phyloP scores from a whole-genome alignment of 2,329 filamentous ascomycete genomes.

The Diplodia seriata region DNA sequence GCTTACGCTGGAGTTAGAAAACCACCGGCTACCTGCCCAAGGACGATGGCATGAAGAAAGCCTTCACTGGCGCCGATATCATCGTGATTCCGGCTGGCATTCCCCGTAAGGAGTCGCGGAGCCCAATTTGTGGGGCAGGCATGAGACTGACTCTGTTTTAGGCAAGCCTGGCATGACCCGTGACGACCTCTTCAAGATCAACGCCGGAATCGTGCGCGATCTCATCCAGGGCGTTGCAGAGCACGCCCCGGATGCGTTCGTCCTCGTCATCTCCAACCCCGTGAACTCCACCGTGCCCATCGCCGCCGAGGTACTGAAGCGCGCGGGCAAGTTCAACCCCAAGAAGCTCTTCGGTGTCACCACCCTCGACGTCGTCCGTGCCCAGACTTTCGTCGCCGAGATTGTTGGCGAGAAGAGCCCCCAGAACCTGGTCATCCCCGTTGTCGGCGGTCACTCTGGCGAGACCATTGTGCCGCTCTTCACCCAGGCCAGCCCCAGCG shows the following conservation, averaged over 20 bases:
- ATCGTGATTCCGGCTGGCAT: conserved; percentile 98
- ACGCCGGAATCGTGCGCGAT: conserved; percentile 95
- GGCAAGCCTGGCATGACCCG: conserved; percentile 99
- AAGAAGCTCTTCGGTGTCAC: conserved; percentile 98
- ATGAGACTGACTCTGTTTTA: conserved; percentile 48
- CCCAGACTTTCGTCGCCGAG: conserved; percentile 93
- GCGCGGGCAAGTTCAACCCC: conserved; percentile 89
- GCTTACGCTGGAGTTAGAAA: conserved; percentile 62
- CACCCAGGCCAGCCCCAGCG: conserved; percentile 82
- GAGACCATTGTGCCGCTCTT: conserved; percentile 98
- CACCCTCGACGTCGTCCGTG: conserved; percentile 96
- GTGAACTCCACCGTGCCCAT: conserved; percentile 99
- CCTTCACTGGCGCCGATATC: conserved; percentile 91
- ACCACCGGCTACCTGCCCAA: conserved; percentile 86
- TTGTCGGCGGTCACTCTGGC: conserved; percentile 96
- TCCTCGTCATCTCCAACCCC: conserved; percentile 98
- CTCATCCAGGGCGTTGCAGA: conserved; percentile 88
- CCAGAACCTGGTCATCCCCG: conserved; percentile 82
- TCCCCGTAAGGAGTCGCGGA: conserved; percentile 71
- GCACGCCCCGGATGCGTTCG: conserved; percentile 88
- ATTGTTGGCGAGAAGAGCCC: conserved; percentile 83
- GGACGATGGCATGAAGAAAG: conserved; percentile 81
- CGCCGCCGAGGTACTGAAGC: conserved; percentile 94
- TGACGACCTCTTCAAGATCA: conserved; percentile 99
- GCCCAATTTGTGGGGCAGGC: neutral